phyloP scores from a whole-genome alignment of 176 grass and related monocot genomes.

The Triticum urartu region DNA sequence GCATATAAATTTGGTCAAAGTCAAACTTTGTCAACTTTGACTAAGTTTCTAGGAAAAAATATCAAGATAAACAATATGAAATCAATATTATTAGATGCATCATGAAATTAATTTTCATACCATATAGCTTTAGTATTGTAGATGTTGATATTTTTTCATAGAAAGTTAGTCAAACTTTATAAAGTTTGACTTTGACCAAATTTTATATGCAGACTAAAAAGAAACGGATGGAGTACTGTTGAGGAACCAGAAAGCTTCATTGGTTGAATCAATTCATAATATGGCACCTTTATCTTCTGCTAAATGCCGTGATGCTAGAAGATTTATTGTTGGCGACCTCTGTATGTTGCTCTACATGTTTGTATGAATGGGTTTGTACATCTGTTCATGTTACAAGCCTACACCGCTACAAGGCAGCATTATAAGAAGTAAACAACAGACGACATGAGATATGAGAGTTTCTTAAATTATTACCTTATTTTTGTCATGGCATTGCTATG shows the following conservation, averaged over 20 bases:
- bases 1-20: no score
- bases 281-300: not conserved
- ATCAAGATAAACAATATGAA: no score
- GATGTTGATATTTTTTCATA: no score
- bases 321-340: not conserved
- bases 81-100: no score
- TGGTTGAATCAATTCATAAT: not conserved
- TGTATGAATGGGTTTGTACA: not conserved
- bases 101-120: no score
- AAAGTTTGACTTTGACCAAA: no score
- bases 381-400: not conserved
- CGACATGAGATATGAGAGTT: not conserved
- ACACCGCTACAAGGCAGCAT: not conserved
- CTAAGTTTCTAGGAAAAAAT: no score
- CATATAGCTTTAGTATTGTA: no score
- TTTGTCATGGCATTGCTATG: slow-evolving; percentile 32
- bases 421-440: not conserved
- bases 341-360: not conserved
- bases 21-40: no score
- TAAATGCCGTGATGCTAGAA: not conserved
- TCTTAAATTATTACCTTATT: not conserved
- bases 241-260: not conserved
- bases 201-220: no score
- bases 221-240: not conserved
- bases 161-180: no score